Conservation (phyloP, 352 stramenopile species). For the Pythium graminicola region DNA sequence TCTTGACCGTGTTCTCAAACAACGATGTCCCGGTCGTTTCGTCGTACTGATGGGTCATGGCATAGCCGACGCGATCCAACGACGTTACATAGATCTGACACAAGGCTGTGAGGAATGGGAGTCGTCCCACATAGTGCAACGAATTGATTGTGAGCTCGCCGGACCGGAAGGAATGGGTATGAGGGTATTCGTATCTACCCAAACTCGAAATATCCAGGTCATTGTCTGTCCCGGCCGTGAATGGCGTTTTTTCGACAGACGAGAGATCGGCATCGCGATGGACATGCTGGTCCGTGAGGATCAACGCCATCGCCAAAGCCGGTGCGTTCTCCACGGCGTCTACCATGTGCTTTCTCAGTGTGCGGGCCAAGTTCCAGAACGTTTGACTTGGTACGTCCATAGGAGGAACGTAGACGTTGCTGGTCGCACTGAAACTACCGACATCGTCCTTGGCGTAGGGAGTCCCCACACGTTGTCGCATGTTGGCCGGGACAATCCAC, state of each 20-base stretch:
- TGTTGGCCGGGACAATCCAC: constrained; percentile 36
- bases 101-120: not conserved
- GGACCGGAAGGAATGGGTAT: not conserved
- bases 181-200: constrained; percentile 7
- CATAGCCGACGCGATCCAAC: constrained; percentile 6
- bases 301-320: not conserved
- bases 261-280: constrained; percentile 5
- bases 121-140: not conserved
- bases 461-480: constrained; percentile 33
- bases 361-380: constrained; percentile 46
- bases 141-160: constrained; percentile 6
- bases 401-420: not conserved
- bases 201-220: constrained; percentile 15
- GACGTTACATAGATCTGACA: constrained; percentile 15
- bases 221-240: not conserved
- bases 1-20: constrained; percentile 6
- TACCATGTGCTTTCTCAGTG: constrained; percentile 25
- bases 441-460: constrained; percentile 29
- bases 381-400: constrained; percentile 8
- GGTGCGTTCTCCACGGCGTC: not conserved
- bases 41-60: constrained; percentile 15
- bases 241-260: constrained; percentile 4
- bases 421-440: constrained; percentile 30
- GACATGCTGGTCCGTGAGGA: constrained; percentile 11
- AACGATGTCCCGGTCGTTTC: constrained; percentile 6